These are phyloP conservation scores for Gilbertella persicaria DNA, from an alignment of 371 early-diverging fungal species.

Conservation along the genomic window DNA sequence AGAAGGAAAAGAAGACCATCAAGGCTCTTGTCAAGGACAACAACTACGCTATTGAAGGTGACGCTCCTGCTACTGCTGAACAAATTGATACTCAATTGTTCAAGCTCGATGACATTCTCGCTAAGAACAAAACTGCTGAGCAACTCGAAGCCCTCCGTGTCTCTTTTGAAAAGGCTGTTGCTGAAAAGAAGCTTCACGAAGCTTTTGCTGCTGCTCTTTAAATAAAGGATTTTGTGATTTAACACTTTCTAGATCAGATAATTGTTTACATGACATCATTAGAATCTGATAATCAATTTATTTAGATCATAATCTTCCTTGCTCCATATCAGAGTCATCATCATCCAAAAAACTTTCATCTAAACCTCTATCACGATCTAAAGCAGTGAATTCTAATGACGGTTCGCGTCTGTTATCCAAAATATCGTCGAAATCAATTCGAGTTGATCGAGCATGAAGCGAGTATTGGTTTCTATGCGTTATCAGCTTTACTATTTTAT, in stretches of 20 bases:
- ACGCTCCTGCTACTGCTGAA: conserved; percentile 51
- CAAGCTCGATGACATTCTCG: conserved; percentile 71
- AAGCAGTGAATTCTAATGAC: conserved; percentile 40
- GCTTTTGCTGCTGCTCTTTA: conserved; percentile 51
- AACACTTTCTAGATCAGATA: not conserved
- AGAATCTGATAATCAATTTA: not conserved
- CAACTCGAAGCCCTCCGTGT: conserved; percentile 57
- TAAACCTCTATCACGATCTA: conserved; percentile 38
- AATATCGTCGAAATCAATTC: conserved; percentile 49
- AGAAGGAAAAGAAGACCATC: conserved; percentile 92
- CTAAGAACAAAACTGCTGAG: conserved; percentile 65
- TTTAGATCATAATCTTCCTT: conserved; percentile 21
- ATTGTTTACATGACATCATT: too few relatives aligned
- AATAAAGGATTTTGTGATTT: conserved; percentile 2
- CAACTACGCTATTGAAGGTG: conserved; percentile 75
- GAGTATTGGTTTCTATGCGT: conserved; percentile 47
- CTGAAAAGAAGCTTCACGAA: conserved; percentile 55
- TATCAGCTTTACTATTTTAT: not conserved
- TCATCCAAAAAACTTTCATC: conserved; percentile 45
- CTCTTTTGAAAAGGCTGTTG: conserved; percentile 57
- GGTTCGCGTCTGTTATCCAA: conserved; percentile 31
- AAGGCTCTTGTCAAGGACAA: conserved; percentile 77
- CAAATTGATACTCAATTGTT: conserved; percentile 66
- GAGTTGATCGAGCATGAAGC: conserved; percentile 39
- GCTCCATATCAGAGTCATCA: conserved; percentile 43